phyloP scores from a whole-genome alignment of 495 filamentous ascomycete genomes.

The Neurospora sp. region DNA sequence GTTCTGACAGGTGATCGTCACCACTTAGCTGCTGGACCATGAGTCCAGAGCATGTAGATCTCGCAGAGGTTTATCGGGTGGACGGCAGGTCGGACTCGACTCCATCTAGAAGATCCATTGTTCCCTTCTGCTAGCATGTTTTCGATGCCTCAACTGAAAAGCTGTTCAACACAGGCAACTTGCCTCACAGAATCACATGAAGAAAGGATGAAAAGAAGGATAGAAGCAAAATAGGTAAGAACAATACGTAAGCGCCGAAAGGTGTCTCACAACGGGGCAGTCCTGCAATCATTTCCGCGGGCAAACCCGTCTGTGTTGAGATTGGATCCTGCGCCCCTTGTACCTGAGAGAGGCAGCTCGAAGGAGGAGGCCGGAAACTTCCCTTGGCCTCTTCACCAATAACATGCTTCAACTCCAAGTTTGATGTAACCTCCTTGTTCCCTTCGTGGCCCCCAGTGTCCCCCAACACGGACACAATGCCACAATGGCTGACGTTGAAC shows the following conservation, averaged over 20 bases:
- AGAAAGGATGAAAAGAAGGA: neutral
- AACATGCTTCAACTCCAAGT: neutral
- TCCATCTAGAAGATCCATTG: neutral
- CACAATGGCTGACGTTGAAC: neutral
- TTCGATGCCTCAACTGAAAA: neutral
- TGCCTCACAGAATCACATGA: neutral
- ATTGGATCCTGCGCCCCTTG: neutral
- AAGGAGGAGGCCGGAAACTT: neutral
- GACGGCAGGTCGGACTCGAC: neutral
- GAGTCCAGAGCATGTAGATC: neutral
- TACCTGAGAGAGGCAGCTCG: neutral
- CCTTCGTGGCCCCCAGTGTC: neutral
- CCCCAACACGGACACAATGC: neutral
- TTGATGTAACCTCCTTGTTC: neutral
- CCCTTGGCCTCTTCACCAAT: neutral
- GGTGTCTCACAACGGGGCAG: neutral
- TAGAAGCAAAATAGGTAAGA: neutral
- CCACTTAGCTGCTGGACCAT: neutral
- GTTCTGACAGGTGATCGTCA: neutral
- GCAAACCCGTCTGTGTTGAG: neutral
- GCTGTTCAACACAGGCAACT: neutral
- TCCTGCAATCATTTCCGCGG: neutral
- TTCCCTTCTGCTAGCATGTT: neutral
- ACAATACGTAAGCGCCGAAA: neutral
- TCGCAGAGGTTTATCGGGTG: neutral